Base-by-base conservation (phyloP, 164 flowering plant genomes). In the Vitis labrusca region DNA sequence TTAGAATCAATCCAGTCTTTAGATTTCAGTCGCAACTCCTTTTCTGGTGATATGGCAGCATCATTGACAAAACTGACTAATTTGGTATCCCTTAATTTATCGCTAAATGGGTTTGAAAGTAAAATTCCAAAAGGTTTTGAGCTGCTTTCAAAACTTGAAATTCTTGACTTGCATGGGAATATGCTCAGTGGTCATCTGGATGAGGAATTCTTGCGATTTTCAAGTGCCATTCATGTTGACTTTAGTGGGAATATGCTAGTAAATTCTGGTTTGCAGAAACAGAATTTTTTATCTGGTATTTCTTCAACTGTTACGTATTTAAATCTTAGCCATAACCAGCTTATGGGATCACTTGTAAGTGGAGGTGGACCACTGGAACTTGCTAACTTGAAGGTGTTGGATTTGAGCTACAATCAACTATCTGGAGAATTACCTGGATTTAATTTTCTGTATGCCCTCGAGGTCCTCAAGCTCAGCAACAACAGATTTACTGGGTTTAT, bases 381-480 rank as follows among this genome's bases (percentile, higher is more conserved):
- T 73, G 74, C 70, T 29, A 82, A 61, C 54, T 65, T 84, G 75
- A 74, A 78, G 77, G 92, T 88, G 57, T 82, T 96, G 91, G 99
- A 96, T 81, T 82, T 96, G 67, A 96, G 99, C 80, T 83, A 88
- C 81, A 96, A 96, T 84, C 88, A 87, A 77, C 74, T 96, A 19
- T 83, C 89, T 30, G 99, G 99, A 50, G 98, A 91, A 71, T 77
- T 96, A 59, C 99, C 99, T 50, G 94, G 82, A 54, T 96, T 96
- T 67, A 83, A 85, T 75, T 92, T 88, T 79, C 90, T 84, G 9
- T 93, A 93, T 81, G 93, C 88, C 23, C 97, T 96, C 29, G 87
- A 87, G 76, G 84, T 89, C 54, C 84, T 96, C 56, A 84, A 85
- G 72, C 96, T 96, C 61, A 82, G 90, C 50, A 87, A 89, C 80